Percentiles rank a stretch among this genome's conserved stretches.
These are phyloP conservation scores for Phialophora chinensis DNA, from an alignment of 2,329 filamentous ascomycete species.

Conservation along the genomic window DNA sequence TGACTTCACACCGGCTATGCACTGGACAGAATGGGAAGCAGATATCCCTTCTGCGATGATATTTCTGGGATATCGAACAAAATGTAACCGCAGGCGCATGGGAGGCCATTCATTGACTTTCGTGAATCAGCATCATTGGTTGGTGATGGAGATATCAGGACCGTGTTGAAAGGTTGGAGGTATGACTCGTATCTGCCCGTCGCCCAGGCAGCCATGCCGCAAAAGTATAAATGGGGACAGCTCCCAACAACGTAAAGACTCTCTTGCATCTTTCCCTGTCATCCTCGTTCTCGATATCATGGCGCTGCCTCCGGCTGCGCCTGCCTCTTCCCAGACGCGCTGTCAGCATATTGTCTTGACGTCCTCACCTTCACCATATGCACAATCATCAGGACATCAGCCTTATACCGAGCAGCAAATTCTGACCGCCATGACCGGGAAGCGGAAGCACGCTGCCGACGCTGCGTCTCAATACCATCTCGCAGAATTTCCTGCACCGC, in stretches of 20 bases:
- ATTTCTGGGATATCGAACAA: not conserved
- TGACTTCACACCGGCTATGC: not conserved
- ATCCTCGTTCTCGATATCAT: not conserved
- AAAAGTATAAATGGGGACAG: not conserved
- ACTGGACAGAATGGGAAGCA: not conserved
- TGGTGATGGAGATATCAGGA: not conserved
- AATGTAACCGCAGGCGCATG: not conserved
- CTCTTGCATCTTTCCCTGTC: not conserved
- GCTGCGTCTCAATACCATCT: not conserved
- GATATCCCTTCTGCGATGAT: not conserved
- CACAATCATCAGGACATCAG: conserved; percentile 1
- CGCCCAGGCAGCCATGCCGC: not conserved
- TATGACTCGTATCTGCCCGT: not conserved
- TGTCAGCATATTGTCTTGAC: not conserved
- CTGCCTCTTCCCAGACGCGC: not conserved
- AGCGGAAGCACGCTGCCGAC: not conserved
- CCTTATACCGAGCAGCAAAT: not conserved
- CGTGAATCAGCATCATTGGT: no score
- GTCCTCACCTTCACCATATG: not conserved
- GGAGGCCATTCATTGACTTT: no score
- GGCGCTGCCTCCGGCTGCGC: not conserved
- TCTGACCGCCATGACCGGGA: conserved; percentile 4
- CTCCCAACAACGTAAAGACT: not conserved
- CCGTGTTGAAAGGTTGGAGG: not conserved
- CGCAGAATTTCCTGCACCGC: conserved; percentile 60